Evolutionary conservation across 306 rosid species (phyloP).

Genomic region (Trifolium dubium): DNA sequence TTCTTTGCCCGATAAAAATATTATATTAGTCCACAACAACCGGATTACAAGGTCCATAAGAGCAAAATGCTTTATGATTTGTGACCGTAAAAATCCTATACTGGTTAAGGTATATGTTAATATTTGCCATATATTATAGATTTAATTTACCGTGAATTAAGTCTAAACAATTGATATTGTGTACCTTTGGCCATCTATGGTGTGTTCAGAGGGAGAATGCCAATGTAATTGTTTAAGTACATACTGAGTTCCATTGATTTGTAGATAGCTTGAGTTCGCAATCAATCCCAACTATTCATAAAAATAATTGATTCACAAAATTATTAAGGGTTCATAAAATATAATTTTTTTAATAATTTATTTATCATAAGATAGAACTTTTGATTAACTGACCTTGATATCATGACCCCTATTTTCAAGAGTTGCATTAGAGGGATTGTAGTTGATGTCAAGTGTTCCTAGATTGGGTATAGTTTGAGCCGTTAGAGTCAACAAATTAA

Average conservation of each 20-base stretch:
- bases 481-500: constrained; percentile 52
- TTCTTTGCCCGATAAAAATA: no score
- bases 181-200: constrained; percentile 59
- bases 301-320: background rate
- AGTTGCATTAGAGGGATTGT: constrained; percentile 64
- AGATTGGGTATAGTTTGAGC: constrained; percentile 54
- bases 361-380: background rate
- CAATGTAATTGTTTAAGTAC: constrained; percentile 68
- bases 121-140: no score
- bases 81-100: no score
- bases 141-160: no score
- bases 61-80: no score
- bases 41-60: no score
- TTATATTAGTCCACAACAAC: no score
- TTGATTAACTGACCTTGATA: constrained; percentile 53
- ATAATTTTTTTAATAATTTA: background rate
- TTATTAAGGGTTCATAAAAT: background rate
- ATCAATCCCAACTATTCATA: constrained; percentile 56
- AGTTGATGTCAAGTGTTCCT: constrained; percentile 44
- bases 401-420: constrained; percentile 76
- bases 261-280: constrained; percentile 51
- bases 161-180: no score
- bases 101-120: no score
- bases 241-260: constrained; percentile 58
- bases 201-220: constrained; percentile 87